Evolutionary conservation across 75 land plant genomes (phyloP), one percentile per base, ranked within the genome.

Genomic region (Selaginella moellendorffii): DNA sequence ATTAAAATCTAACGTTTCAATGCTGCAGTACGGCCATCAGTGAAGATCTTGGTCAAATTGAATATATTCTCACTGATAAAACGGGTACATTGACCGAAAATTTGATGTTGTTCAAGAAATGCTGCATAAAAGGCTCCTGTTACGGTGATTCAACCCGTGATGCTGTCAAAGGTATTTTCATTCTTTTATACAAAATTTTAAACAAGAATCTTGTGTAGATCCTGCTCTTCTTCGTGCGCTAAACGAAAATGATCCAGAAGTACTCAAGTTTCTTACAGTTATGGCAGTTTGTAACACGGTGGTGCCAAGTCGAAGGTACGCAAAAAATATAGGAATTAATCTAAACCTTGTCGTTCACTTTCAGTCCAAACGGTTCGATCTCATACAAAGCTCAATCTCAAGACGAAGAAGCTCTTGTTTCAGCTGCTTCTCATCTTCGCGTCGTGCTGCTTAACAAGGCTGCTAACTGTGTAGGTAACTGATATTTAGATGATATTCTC

Each of bases 251-350:
- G 73, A 70, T 26, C 70, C 80, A 53, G 85, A 84, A 65, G 86
- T 86, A 26, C 72, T 86, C 29, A 83, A 75, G 29, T 86, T 86
- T 73, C 74, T 95, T 42, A 77, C 72, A 52, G 71, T 95, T 36
- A 95, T 95, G 99, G 79, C 97, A 42, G 31, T 95, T 54, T 90
- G 97, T 74, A 95, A 95, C 69, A 95, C 99, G n/a, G 99, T 95
- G 53, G 69, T 86, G 21, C 99, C 99, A 27, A 22, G 53, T 19
- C 66, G 68, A 81, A 90, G 88, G 99, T 90, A 68, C n/a, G 72
- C 65, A 28, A 71, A 80, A 60, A 70, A 69, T 24, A 69, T 80
- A 54, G 84, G 82, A 36, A 5, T 5, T 36, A 36, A 36, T 36
- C 5, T 36, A 36, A 36, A 36, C 10, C 14, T 14, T 36, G 14